Percentiles rank a stretch among this genome's conserved stretches.
Conservation (phyloP, 441 rosid genomes). For the Mallotus repandus region DNA sequence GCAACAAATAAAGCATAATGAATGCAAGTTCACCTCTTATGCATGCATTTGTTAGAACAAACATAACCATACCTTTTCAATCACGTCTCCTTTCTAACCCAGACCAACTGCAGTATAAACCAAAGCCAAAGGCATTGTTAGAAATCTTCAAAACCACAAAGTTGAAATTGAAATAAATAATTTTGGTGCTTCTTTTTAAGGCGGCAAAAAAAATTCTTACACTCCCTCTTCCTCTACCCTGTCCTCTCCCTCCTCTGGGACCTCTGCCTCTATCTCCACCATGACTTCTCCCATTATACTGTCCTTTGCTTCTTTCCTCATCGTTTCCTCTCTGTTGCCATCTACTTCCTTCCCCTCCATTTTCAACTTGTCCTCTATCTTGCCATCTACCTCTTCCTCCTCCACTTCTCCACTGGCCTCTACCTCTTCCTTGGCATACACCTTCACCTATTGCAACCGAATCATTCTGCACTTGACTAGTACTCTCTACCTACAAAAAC, state of each 20-base stretch:
- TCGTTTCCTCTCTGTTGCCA: background rate
- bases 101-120: background rate
- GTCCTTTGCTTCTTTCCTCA: background rate
- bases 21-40: background rate
- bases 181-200: background rate
- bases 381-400: background rate
- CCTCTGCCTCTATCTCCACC: background rate
- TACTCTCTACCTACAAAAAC: background rate
- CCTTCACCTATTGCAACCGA: background rate
- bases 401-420: background rate
- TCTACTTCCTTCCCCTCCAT: background rate
- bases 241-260: background rate
- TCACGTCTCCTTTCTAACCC: background rate
- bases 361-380: background rate
- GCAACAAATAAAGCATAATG: background rate
- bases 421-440: background rate
- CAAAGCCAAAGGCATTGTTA: constrained; percentile 2
- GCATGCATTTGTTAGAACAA: background rate
- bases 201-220: background rate
- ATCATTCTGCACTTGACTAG: background rate
- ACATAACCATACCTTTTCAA: background rate
- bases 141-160: background rate
- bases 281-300: background rate
- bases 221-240: background rate
- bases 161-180: background rate